These are phyloP conservation scores for Amphicarpaea edgeworthii DNA, from an alignment of 306 rosid species.

Conservation along the genomic window DNA sequence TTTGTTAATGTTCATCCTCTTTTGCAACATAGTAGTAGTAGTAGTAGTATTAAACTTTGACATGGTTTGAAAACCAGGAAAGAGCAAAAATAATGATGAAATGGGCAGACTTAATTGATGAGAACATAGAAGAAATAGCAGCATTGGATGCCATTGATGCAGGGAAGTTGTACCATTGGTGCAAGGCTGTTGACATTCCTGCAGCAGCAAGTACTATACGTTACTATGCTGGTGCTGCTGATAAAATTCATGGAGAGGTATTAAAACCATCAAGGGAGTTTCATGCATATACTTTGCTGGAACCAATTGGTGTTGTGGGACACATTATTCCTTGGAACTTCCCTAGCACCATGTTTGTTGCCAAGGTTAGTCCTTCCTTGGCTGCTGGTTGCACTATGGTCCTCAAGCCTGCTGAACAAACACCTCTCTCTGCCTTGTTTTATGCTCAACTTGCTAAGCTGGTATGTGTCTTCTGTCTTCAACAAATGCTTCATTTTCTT, in stretches of 20 bases:
- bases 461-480: constrained; percentile 46
- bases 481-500: constrained; percentile 1
- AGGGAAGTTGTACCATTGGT: constrained; percentile 55
- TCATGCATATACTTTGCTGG: constrained; percentile 76
- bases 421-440: constrained; percentile 84
- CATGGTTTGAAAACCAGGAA: constrained; percentile 53
- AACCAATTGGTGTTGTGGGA: constrained; percentile 88
- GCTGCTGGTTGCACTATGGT: constrained; percentile 94
- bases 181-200: constrained; percentile 69
- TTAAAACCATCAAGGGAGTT: constrained; percentile 60
- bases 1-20: not conserved
- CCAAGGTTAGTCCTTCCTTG: constrained; percentile 74
- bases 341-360: constrained; percentile 61
- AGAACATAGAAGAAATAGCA: constrained; percentile 72
- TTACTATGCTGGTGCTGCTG: constrained; percentile 93
- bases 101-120: constrained; percentile 71
- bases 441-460: constrained; percentile 80
- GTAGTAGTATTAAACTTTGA: not conserved
- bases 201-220: constrained; percentile 50
- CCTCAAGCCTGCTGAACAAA: constrained; percentile 90
- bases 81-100: constrained; percentile 70
- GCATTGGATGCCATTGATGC: constrained; percentile 75
- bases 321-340: constrained; percentile 95
- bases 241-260: constrained; percentile 80
- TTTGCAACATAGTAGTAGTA: constrained; percentile 17